Conservation (phyloP, 805 yeast species). For the Jamesozyma gamospora region DNA sequence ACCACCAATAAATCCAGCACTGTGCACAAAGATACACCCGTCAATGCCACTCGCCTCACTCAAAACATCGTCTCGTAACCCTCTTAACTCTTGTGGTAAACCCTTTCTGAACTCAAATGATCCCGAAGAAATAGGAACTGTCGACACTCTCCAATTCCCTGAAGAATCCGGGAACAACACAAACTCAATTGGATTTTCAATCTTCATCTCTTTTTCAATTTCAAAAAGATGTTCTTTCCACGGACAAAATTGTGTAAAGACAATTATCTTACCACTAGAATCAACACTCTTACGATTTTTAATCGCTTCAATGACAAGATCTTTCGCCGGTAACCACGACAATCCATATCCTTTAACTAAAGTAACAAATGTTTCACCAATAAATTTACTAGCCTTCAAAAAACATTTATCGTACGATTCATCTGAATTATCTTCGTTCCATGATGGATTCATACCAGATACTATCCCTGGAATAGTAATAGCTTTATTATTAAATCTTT, state of each 20-base stretch:
- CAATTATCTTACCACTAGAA: slow-evolving; percentile 58
- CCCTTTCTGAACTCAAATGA: slow-evolving; percentile 82
- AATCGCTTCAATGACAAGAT: slow-evolving; percentile 64
- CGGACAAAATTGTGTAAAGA: slow-evolving; percentile 71
- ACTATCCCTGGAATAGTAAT: slow-evolving; percentile 73
- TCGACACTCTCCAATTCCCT: slow-evolving; percentile 74
- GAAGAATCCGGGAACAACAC: slow-evolving; percentile 74
- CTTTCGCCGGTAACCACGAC: slow-evolving; percentile 87
- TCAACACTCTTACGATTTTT: slow-evolving; percentile 48
- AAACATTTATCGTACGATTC: slow-evolving; percentile 47
- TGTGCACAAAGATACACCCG: slow-evolving; percentile 87
- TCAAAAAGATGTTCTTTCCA: slow-evolving; percentile 90
- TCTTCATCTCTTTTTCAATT: slow-evolving; percentile 52
- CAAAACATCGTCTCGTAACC: slow-evolving; percentile 82
- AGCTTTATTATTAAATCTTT: slow-evolving; percentile 60
- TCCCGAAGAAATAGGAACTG: slow-evolving; percentile 72
- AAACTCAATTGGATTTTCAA: slow-evolving; percentile 52
- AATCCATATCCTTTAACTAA: slow-evolving; percentile 62
- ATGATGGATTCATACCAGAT: slow-evolving; percentile 70
- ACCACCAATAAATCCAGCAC: slow-evolving; percentile 97
- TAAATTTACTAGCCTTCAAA: slow-evolving; percentile 69
- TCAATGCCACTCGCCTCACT: slow-evolving; percentile 66
- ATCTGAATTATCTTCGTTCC: slow-evolving; percentile 64
- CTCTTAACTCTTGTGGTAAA: slow-evolving; percentile 87
- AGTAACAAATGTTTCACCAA: slow-evolving; percentile 72